Evolutionary conservation across 306 rosid species (phyloP).

Genomic region (Dalbergia cochinchinensis): DNA sequence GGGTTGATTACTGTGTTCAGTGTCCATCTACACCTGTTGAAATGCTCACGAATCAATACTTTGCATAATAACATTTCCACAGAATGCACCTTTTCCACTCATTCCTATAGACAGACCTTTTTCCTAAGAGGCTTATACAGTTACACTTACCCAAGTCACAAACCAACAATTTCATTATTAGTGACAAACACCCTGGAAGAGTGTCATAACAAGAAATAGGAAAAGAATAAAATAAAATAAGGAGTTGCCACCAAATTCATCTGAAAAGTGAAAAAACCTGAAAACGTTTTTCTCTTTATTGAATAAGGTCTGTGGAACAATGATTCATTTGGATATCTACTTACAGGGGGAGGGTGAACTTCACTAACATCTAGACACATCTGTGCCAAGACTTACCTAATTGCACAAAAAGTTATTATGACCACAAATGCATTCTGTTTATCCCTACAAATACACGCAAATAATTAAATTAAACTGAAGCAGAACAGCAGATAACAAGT

Average conservation of each 20-base stretch:
- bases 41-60: conserved; percentile 36
- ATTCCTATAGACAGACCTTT: background rate
- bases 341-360: background rate
- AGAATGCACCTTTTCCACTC: background rate
- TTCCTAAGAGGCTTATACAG: conserved; percentile 35
- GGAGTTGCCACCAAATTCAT: conserved; percentile 10
- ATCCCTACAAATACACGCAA: conserved; percentile 1
- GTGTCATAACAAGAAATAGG: background rate
- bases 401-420: background rate
- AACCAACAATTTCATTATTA: conserved; percentile 12
- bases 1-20: conserved; percentile 58
- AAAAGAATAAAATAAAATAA: background rate
- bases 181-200: background rate
- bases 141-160: conserved; percentile 23
- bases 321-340: background rate
- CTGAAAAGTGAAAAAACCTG: background rate
- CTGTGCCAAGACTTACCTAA: background rate
- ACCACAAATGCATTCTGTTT: background rate
- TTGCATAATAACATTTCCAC: conserved; percentile 17
- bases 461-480: conserved; percentile 2
- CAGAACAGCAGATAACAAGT: background rate
- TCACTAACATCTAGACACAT: background rate
- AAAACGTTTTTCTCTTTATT: background rate
- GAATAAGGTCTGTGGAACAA: background rate
- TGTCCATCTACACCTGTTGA: conserved; percentile 64